These are phyloP conservation scores for Pleurotus djamor DNA, from an alignment of 768 basidiomycete genomes.

Conservation along the genomic window DNA sequence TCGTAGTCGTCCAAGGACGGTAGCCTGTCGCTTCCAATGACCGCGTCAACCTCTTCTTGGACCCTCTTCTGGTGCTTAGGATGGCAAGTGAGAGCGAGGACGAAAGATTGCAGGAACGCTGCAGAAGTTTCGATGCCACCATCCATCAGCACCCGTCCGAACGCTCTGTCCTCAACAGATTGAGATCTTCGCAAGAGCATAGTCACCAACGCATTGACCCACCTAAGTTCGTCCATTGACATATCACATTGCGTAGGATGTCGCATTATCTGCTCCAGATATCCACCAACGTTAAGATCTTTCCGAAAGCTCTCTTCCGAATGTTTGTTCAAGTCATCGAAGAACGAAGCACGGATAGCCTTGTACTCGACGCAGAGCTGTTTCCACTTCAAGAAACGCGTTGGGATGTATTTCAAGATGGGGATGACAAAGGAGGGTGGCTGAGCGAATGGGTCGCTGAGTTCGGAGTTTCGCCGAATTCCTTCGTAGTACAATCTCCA, in stretches of 20 bases:
- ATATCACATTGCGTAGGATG: slow-evolving; percentile 20
- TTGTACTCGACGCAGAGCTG: slow-evolving; percentile 15
- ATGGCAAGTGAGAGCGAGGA: slow-evolving; percentile 21
- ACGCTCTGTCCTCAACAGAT: neutral
- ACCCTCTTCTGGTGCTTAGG: slow-evolving; percentile 21
- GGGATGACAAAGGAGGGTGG: slow-evolving; percentile 34
- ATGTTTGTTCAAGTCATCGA: slow-evolving; percentile 22
- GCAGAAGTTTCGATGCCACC: neutral
- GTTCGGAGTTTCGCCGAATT: slow-evolving; percentile 13
- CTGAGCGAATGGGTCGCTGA: slow-evolving; percentile 14
- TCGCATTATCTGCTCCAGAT: slow-evolving; percentile 26
- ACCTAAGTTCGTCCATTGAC: slow-evolving; percentile 20
- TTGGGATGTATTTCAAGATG: slow-evolving; percentile 27
- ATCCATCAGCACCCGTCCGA: neutral
- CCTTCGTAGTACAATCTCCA: slow-evolving; percentile 21
- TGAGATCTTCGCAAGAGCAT: neutral
- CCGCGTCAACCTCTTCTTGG: slow-evolving; percentile 24
- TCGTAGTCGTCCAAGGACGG: slow-evolving; percentile 20
- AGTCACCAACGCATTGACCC: slow-evolving; percentile 1
- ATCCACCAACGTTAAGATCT: slow-evolving; percentile 23
- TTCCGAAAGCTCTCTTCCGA: slow-evolving; percentile 19
- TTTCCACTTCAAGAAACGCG: slow-evolving; percentile 33
- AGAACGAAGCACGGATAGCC: slow-evolving; percentile 22
- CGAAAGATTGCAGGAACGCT: slow-evolving; percentile 11
- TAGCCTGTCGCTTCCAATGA: slow-evolving; percentile 22